Evolutionary conservation across 176 grass and related monocot species (phyloP).

Genomic region (Elymus sibiricus): DNA sequence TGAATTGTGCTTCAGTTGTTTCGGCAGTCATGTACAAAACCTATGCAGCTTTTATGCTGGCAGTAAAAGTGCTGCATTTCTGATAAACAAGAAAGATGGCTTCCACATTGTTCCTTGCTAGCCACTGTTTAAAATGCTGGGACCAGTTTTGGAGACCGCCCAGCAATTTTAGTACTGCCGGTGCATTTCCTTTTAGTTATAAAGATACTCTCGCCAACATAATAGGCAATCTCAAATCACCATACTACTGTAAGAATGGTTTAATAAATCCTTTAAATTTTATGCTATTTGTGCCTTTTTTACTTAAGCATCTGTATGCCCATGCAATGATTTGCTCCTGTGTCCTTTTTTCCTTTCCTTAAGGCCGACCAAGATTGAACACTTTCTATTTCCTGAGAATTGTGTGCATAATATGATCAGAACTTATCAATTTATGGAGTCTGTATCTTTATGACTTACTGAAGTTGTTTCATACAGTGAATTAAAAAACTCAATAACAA

Average conservation of each 20-base stretch:
- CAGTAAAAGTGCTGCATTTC: not conserved
- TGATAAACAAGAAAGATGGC: not conserved
- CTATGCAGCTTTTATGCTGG: not conserved
- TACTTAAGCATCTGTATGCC: not conserved
- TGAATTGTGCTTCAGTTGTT: not conserved
- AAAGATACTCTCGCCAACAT: not conserved
- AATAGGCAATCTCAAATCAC: not conserved
- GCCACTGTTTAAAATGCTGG: not conserved
- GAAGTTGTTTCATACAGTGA: not conserved
- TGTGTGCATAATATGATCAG: not conserved
- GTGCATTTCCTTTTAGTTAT: not conserved
- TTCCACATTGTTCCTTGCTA: not conserved
- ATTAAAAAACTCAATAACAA: not conserved
- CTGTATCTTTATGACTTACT: not conserved
- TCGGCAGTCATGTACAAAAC: not conserved
- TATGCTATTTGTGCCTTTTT: not conserved
- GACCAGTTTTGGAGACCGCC: not conserved
- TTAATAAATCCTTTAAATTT: not conserved
- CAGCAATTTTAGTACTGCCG: not conserved
- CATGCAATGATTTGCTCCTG: not conserved
- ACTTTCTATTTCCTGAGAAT: not conserved
- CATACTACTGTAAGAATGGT: not conserved
- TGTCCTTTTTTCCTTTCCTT: not conserved
- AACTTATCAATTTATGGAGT: not conserved
- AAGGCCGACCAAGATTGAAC: not conserved